These are phyloP conservation scores for Dioscorea cayenensis DNA, from an alignment of 116 monocot species.

Conservation along the genomic window DNA sequence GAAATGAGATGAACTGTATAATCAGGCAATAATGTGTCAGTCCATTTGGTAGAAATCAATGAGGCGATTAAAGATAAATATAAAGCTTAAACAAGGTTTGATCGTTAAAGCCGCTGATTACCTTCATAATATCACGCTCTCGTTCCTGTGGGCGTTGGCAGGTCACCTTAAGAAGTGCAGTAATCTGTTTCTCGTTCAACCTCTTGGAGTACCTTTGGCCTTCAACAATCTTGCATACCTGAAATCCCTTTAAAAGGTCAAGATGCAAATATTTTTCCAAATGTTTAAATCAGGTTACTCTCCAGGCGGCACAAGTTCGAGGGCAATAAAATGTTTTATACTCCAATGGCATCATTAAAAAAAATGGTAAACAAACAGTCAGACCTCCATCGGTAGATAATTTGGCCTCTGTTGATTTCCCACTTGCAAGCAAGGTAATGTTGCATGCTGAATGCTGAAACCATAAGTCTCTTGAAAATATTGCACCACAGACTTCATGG, in stretches of 20 bases:
- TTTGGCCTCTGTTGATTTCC: constrained; percentile 65
- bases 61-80: neutral
- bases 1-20: too few relatives aligned
- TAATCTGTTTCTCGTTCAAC: constrained; percentile 88
- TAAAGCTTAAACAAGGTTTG: neutral
- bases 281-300: neutral
- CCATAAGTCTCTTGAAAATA: constrained; percentile 69
- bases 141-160: constrained; percentile 86
- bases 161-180: constrained; percentile 76
- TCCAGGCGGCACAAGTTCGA: too few relatives aligned
- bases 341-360: neutral
- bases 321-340: neutral
- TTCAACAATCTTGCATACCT: constrained; percentile 97
- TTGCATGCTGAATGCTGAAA: constrained; percentile 51
- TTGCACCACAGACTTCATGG: constrained; percentile 66
- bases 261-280: neutral
- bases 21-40: too few relatives aligned
- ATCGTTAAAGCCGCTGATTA: constrained; percentile 1
- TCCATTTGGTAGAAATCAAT: too few relatives aligned
- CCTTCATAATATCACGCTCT: constrained; percentile 65
- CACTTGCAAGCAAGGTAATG: constrained; percentile 66
- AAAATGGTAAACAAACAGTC: neutral
- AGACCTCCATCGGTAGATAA: constrained; percentile 84
- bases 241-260: constrained; percentile 1
- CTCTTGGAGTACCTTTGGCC: constrained; percentile 89